Base-by-base conservation (phyloP, 257 asterid species). In the Scutellaria galericulata region DNA sequence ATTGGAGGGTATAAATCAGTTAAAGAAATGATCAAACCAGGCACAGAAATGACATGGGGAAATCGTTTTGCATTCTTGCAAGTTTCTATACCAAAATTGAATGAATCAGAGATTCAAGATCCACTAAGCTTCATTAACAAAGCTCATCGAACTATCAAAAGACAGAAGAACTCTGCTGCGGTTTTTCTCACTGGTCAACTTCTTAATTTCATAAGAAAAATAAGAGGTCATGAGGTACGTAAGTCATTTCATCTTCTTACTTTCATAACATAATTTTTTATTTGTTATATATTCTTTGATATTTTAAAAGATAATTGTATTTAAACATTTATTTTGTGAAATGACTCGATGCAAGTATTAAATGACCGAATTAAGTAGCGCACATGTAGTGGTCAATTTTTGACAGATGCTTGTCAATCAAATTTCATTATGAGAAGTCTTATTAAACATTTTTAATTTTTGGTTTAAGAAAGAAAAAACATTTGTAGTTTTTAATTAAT, bases 211-310 rank as follows among this genome's bases (percentile, higher is more conserved):
- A 71, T 86, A 8, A 62, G 77, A 20, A 85, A 73, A 60, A 5
- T 77, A 4, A 75, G 74, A 69, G 92, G 96, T 5, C 85, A 91
- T 4, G 91, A 89, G 96, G 95, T 91, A 80, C 9, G 80, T n/a
- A n/a, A n/a, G n/a, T 31, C 13, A 14, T 6, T 7, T 9, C 5
- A 18, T 6, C 6, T 1, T 9, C 0, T 5, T 53, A 51, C 5
- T 46, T 63, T 41, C 10, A 56, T 14, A 24, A 1, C 1, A 24
- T 24, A 24, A 24, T 24, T 24, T 24, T 3, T 46, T 14, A n/a
- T 22, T 18, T 41, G 8, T 40, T 15, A 13, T 7, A 6, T 13
- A 14, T 11, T 7, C 27, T 31, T 31, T 1, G 5, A 31, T 31
- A 31, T 1, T 3, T 2, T 31, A 0, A 31, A 2, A 31, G 37